Base-by-base conservation (phyloP, 169 alveolate species). In the Plasmodium sp. region DNA sequence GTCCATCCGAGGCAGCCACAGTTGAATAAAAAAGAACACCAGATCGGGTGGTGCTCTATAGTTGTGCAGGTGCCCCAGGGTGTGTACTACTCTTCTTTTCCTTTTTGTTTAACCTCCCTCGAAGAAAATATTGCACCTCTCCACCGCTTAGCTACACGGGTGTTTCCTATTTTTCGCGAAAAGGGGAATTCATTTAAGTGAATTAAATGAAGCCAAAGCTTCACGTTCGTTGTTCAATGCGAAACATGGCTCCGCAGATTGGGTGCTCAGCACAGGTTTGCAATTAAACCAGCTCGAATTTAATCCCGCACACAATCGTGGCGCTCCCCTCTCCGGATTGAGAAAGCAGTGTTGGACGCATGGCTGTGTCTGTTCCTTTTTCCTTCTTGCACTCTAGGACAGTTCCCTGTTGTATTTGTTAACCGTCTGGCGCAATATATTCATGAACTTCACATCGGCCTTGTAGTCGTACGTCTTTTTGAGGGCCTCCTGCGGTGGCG, bases 401-500 rank as follows among this genome's bases (percentile, higher is more conserved):
- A 86, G 67, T 34, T 96, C 98, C 48, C 97, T 48, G 72, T 96
- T 96, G 86, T 96, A 96, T 84, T 96, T 96, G 74, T 93, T 91
- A 94, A 96, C 94, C 10, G 97, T 96, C 72, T 96, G 98, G 22
- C 98, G 43, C 33, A 96, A 92, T 12, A 96, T 95, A 34, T 91
- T 88, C 97, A 96, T 94, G 27, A 95, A 94, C 80, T 92, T 84
- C 12, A 96, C 96, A 81, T 96, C 98, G 92, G 86, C 84, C 75
- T 94, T 84, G 83, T 96, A 96, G 83, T 96, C 95, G 95, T 97
- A 98, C 62, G 99, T 98, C 84, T 95, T 92, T 80, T 88, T 95
- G 14, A 97, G 84, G 54, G 98, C 99, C 67, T 94, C 97, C 81
- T 98, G 98, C 3, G 99, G 98, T 36, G 83, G 58, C 36, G 99